Evolutionary conservation across 768 basidiomycete genomes (phyloP), one percentile per base, ranked within the genome.

Genomic region (Pleurotus citrinopileatus): DNA sequence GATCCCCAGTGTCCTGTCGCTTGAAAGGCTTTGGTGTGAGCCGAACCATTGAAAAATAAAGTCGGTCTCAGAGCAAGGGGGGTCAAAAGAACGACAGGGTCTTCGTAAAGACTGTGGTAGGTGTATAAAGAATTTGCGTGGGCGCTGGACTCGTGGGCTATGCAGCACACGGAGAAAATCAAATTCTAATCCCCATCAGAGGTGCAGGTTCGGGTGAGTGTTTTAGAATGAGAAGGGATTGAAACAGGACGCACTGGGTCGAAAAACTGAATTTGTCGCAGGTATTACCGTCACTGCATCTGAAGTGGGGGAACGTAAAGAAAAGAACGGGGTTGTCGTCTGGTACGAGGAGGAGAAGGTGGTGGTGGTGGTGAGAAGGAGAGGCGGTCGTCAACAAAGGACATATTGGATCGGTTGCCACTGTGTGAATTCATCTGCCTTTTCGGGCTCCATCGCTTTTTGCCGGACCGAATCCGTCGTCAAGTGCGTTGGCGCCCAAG

Each of bases 61-160:
- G 25, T 36, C 12, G 6, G 20, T 8, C 19, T 12, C 22, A 8
- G 43, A 17, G 25, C 10, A 22, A 32, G 34, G 48, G 48, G 17
- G 29, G 48, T 51, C 48, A 23, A 51, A 51, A 25, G 48, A 51
- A 34, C 19, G 48, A 51, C 48, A 51, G 19, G 48, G 48, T 36
- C 48, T 38, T 20, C 6, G 46, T 36, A 51, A n/a, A 51, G 48
- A 51, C 29, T 23, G 43, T 44, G 43, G 43, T 44, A 17, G 26
- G 23, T 9, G 43, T 44, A 44, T 44, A 44, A 44, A 22, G 43
- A 37, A 22, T 25, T 15, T 28, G 20, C 28, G 48, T 22, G 25
- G 17, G 29, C 15, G n/a, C 17, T 19, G 3, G 17, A 23, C 12
- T 15, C 27, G 29, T 23, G 32, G 48, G 48, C 34, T 15, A 51